A percentile compares a stretch with the other conserved stretches of the same genome.
Conservation (phyloP, 2,329 filamentous ascomycete species). For the Pleoardoris graminearum region DNA sequence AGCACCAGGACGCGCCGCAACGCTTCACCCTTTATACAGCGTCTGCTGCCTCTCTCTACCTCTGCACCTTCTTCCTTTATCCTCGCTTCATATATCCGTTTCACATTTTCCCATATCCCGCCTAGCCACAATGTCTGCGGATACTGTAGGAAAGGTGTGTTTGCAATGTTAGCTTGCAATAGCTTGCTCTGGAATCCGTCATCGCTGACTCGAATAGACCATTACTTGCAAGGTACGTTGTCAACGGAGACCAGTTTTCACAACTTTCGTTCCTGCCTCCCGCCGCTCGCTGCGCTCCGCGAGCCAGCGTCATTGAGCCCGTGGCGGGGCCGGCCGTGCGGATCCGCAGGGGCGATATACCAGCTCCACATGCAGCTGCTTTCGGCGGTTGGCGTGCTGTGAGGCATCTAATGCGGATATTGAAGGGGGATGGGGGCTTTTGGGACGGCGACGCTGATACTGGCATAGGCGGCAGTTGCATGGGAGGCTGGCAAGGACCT, state of each 20-base stretch:
- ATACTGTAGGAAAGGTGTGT: slow-evolving; percentile 60
- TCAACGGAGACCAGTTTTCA: neutral
- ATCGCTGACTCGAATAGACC: slow-evolving; percentile 59
- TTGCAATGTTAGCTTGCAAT: neutral
- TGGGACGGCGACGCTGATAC: slow-evolving; percentile 18
- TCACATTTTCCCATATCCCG: neutral
- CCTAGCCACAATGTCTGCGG: slow-evolving; percentile 53
- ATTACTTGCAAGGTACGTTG: slow-evolving; percentile 88
- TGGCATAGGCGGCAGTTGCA: slow-evolving; percentile 80
- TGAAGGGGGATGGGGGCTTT: slow-evolving; percentile 4
- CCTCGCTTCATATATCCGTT: slow-evolving; percentile 5
- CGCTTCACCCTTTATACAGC: slow-evolving; percentile 9
- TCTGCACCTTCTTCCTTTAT: slow-evolving; percentile 7
- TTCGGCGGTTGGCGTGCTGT: no score
- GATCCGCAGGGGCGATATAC: slow-evolving; percentile 31
- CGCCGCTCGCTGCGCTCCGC: slow-evolving; percentile 1
- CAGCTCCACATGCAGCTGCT: neutral
- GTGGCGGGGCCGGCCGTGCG: slow-evolving; percentile 28
- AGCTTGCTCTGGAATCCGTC: slow-evolving; percentile 10
- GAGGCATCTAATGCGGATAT: slow-evolving; percentile 9
- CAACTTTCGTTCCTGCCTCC: neutral
- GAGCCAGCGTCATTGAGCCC: neutral
- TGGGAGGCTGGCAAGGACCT: slow-evolving; percentile 95
- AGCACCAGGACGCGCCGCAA: slow-evolving; percentile 28
- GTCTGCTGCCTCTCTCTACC: slow-evolving; percentile 10